phyloP scores from a whole-genome alignment of 768 basidiomycete species.

The Hydnomerulius pinastri region DNA sequence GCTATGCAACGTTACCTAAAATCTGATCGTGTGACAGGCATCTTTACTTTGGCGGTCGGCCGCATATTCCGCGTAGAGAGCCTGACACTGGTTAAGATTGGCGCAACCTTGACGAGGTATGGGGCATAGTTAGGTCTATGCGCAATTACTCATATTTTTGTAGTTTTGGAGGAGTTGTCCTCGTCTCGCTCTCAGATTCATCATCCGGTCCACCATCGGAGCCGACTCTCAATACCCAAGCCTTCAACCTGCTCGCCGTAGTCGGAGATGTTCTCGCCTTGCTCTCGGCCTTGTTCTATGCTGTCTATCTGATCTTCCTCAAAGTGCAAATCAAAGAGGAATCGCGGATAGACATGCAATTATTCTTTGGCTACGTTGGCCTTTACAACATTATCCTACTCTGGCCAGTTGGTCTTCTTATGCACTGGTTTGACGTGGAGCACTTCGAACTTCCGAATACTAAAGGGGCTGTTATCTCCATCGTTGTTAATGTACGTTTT shows the following conservation, averaged over 20 bases:
- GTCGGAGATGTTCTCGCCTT: conserved; percentile 85
- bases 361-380: conserved; percentile 95
- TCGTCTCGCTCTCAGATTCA: conserved; percentile 90
- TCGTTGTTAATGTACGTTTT: conserved; percentile 56
- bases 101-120: conserved; percentile 80
- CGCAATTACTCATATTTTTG: conserved; percentile 10
- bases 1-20: neutral
- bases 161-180: conserved; percentile 79
- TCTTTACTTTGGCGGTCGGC: conserved; percentile 90
- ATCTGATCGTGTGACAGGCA: conserved; percentile 51
- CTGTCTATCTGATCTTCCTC: conserved; percentile 84
- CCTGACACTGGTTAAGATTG: conserved; percentile 69
- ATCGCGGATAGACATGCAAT: conserved; percentile 86
- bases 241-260: conserved; percentile 29
- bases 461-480: conserved; percentile 45
- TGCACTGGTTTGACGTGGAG: conserved; percentile 76
- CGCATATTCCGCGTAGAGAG: conserved; percentile 80
- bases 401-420: conserved; percentile 76
- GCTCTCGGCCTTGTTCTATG: conserved; percentile 86
- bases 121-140: conserved; percentile 10
- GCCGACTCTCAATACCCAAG: conserved; percentile 9
- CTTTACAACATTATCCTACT: conserved; percentile 76
- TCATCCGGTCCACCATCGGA: conserved; percentile 19
- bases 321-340: conserved; percentile 85
- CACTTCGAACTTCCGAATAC: conserved; percentile 69